phyloP scores from a whole-genome alignment of 768 basidiomycete species.

The Exsudoporus frostii region DNA sequence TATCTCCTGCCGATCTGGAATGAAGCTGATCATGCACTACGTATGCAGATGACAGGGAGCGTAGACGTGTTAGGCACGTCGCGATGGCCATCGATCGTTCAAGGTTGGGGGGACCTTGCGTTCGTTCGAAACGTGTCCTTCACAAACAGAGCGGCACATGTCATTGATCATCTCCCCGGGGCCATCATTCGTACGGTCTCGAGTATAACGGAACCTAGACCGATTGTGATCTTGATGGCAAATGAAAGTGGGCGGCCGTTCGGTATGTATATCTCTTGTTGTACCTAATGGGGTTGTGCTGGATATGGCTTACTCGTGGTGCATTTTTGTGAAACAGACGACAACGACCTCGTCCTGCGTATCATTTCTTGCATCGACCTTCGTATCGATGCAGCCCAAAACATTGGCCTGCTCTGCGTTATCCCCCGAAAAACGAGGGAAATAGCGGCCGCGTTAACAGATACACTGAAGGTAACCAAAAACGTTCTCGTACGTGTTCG shows the following conservation, averaged over 20 bases:
- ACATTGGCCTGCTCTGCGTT: constrained; percentile 12
- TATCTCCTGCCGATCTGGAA: not conserved
- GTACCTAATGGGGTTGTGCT: too few relatives aligned
- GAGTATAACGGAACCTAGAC: not conserved
- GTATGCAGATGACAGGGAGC: not conserved
- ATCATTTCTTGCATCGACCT: too few relatives aligned
- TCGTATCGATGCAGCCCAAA: constrained; percentile 2
- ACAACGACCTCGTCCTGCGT: too few relatives aligned
- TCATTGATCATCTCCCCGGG: not conserved
- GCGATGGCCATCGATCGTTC: not conserved
- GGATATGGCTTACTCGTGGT: too few relatives aligned
- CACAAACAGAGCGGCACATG: not conserved
- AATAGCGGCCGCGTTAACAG: not conserved
- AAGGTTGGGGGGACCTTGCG: not conserved
- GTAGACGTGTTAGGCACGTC: not conserved
- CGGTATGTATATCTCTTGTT: too few relatives aligned
- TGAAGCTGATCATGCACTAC: not conserved
- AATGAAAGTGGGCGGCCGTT: too few relatives aligned
- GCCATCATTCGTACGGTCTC: constrained; percentile 1
- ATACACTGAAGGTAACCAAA: not conserved
- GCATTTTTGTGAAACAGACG: too few relatives aligned
- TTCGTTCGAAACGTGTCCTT: not conserved
- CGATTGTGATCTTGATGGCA: not conserved
- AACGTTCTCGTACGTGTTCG: constrained; percentile 9
- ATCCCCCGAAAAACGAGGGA: constrained; percentile 1